These are phyloP conservation scores for Akebia trifoliata DNA, from an alignment of 164 flowering plant species.

Conservation along the genomic window DNA sequence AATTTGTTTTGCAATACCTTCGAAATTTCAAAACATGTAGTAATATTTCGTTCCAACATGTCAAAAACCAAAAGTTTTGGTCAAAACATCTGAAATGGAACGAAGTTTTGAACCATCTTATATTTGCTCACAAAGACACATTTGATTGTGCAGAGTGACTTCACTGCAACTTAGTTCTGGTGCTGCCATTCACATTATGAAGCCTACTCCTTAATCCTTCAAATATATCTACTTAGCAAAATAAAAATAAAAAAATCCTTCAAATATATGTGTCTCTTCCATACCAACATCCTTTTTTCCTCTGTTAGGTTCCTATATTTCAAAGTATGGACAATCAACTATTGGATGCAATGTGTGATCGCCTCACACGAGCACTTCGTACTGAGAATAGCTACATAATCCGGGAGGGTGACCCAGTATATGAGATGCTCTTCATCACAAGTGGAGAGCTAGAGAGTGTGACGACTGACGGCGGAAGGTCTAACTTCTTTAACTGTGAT, in stretches of 20 bases:
- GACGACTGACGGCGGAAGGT: conserved; percentile 92
- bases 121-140: too few species aligned
- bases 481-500: conserved; percentile 82
- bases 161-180: too few species aligned
- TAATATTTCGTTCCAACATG: too few species aligned
- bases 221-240: background rate
- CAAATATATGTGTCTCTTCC: too few species aligned
- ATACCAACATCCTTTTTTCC: background rate
- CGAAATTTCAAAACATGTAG: too few species aligned
- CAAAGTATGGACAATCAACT: conserved; percentile 89
- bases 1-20: too few species aligned
- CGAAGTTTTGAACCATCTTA: too few species aligned
- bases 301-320: conserved; percentile 79
- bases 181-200: background rate
- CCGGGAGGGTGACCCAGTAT: conserved; percentile 92
- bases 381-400: conserved; percentile 67
- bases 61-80: too few species aligned
- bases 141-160: too few species aligned
- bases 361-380: conserved; percentile 73
- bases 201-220: background rate
- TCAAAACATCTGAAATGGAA: too few species aligned
- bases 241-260: too few species aligned
- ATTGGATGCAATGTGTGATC: conserved; percentile 88
- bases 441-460: conserved; percentile 65
- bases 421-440: conserved; percentile 90